phyloP scores from a whole-genome alignment of 352 stramenopile species.

The Hyaloperonospora brassicae region DNA sequence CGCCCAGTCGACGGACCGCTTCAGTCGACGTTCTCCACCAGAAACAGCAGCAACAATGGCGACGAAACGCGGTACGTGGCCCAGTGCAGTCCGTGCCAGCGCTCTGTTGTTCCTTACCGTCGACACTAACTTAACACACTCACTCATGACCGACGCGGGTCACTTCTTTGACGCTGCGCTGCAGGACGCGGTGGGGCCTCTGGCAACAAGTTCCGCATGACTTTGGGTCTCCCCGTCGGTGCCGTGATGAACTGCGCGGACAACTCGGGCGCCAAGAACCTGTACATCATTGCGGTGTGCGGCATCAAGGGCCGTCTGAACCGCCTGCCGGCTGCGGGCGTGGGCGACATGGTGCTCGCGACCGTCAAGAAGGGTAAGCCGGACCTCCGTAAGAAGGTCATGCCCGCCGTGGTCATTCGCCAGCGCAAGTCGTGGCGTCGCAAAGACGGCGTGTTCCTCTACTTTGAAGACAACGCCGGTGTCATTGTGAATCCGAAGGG shows the following conservation, averaged over 20 bases:
- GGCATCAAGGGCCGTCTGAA: conserved; percentile 99
- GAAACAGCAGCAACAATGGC: conserved; percentile 78
- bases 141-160: too few species aligned
- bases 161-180: too few species aligned
- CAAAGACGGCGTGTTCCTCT: conserved; percentile 99
- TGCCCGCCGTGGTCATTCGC: conserved; percentile 98
- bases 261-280: conserved; percentile 99
- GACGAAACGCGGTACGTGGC: conserved; percentile 72
- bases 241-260: conserved; percentile 99
- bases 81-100: too few species aligned
- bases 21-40: conserved; percentile 82
- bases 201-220: conserved; percentile 99
- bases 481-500: conserved; percentile 99
- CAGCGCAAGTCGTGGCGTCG: conserved; percentile 99
- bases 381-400: conserved; percentile 99
- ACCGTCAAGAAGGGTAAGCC: conserved; percentile 99
- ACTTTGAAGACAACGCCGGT: conserved; percentile 99
- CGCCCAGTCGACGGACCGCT: background rate
- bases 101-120: too few species aligned
- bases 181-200: conserved; percentile 92
- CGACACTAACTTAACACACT: too few species aligned
- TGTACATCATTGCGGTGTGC: conserved; percentile 99
- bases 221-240: conserved; percentile 96
- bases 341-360: conserved; percentile 99
- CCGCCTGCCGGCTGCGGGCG: conserved; percentile 95